Evolutionary conservation across 1,284 basidiomycete species (phyloP).

Genomic region (Meripilus lineatus): DNA sequence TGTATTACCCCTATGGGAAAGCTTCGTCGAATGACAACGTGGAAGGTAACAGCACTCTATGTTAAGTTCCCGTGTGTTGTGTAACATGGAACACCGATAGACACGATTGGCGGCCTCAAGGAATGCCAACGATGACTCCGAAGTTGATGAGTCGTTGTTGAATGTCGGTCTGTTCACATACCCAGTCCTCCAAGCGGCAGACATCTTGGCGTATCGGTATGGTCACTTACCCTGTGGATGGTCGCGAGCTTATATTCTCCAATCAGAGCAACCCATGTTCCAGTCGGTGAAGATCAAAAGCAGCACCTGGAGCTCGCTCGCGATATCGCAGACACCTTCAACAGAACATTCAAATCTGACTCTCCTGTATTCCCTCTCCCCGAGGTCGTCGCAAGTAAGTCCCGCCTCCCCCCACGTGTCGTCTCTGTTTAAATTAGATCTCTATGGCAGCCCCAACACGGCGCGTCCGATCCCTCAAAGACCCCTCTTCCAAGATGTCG

Average conservation of each 20-base stretch:
- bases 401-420: too few species aligned
- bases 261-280: constrained; percentile 82
- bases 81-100: constrained; percentile 32
- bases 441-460: constrained; percentile 63
- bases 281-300: constrained; percentile 92
- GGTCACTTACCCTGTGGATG: not conserved
- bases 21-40: constrained; percentile 89
- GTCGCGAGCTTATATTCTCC: constrained; percentile 1
- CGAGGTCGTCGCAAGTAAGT: constrained; percentile 70
- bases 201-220: constrained; percentile 83
- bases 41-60: constrained; percentile 64
- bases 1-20: constrained; percentile 83
- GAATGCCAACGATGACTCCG: constrained; percentile 69
- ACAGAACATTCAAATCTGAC: constrained; percentile 49
- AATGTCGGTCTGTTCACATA: constrained; percentile 88
- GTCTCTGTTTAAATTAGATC: too few species aligned
- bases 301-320: constrained; percentile 90
- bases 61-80: not conserved
- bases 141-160: constrained; percentile 78
- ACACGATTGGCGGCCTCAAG: constrained; percentile 71
- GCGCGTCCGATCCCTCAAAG: constrained; percentile 79
- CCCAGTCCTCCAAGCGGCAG: constrained; percentile 91
- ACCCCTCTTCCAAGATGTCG: constrained; percentile 91
- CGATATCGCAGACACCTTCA: constrained; percentile 83
- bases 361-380: constrained; percentile 71